Evolutionary conservation across 2,329 filamentous ascomycete species (phyloP).

Genomic region (Penicillium sp.): DNA sequence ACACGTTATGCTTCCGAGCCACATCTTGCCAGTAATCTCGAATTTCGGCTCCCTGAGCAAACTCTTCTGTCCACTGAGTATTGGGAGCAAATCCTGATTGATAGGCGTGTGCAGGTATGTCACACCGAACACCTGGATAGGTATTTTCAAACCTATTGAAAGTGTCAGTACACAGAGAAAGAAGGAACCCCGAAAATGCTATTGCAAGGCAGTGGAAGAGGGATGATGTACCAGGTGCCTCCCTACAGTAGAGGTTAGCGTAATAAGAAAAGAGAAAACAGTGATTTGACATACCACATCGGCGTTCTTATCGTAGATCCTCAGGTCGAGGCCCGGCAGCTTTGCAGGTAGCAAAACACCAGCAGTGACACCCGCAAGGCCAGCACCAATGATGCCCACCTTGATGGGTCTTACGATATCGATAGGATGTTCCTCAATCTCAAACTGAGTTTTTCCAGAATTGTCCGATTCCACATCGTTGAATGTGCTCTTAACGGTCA

Average conservation of each 20-base stretch:
- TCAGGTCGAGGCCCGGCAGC: slow-evolving; percentile 61
- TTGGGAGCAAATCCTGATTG: slow-evolving; percentile 65
- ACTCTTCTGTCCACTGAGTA: slow-evolving; percentile 63
- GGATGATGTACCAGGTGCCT: slow-evolving; percentile 39
- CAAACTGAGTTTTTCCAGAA: slow-evolving; percentile 22
- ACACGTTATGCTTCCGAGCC: slow-evolving; percentile 60
- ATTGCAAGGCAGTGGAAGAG: neutral
- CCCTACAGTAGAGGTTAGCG: slow-evolving; percentile 28
- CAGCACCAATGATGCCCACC: slow-evolving; percentile 61
- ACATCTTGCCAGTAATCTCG: slow-evolving; percentile 60
- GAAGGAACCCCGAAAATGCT: no score
- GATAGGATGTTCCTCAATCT: slow-evolving; percentile 44
- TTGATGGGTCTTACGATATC: slow-evolving; percentile 48
- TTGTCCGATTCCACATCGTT: slow-evolving; percentile 1
- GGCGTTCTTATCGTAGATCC: slow-evolving; percentile 63
- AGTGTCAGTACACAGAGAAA: slow-evolving; percentile 8
- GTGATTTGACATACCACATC: slow-evolving; percentile 53
- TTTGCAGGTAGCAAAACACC: slow-evolving; percentile 64
- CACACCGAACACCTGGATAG: slow-evolving; percentile 63
- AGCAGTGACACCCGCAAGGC: slow-evolving; percentile 58
- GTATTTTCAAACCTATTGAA: slow-evolving; percentile 39
- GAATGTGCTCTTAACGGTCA: slow-evolving; percentile 10
- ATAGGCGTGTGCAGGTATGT: slow-evolving; percentile 66
- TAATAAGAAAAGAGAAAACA: neutral
- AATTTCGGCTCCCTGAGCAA: slow-evolving; percentile 63